Percentiles rank a stretch among this genome's conserved stretches.
Conservation (phyloP, 306 rosid species). For the Prunus dulcis region DNA sequence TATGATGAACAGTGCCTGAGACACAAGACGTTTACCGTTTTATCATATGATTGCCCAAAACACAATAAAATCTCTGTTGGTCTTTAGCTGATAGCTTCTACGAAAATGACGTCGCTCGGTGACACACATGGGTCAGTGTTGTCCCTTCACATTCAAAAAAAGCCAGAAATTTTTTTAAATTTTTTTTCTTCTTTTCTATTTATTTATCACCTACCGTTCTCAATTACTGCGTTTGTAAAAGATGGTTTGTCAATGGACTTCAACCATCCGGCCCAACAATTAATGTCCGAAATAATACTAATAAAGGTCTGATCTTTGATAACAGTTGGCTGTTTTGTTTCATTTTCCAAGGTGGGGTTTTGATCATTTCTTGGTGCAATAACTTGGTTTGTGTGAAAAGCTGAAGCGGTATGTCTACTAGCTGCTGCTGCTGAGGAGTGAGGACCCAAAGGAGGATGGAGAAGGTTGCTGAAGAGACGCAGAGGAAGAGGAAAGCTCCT, state of each 20-base stretch:
- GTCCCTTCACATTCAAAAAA: neutral
- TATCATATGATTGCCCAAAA: too few relatives aligned
- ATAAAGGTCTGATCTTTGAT: neutral
- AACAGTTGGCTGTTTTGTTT: neutral
- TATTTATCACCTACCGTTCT: neutral
- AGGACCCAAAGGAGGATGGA: conserved; percentile 8
- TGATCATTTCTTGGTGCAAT: neutral
- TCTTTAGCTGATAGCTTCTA: too few relatives aligned
- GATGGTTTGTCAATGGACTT: neutral
- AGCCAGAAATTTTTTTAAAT: neutral
- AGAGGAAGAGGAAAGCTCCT: conserved; percentile 5
- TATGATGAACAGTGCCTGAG: too few relatives aligned
- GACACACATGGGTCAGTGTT: neutral
- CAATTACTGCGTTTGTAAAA: neutral
- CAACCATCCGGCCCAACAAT: neutral
- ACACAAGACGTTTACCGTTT: too few relatives aligned
- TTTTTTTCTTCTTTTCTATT: too few relatives aligned
- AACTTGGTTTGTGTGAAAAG: neutral
- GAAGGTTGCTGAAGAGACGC: conserved; percentile 4
- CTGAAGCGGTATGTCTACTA: neutral
- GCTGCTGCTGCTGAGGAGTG: neutral
- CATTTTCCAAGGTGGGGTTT: neutral
- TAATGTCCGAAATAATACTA: neutral
- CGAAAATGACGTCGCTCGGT: neutral
- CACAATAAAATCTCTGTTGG: too few relatives aligned